Evolutionary conservation across 192 early-diverging fungal genomes (phyloP), one percentile per base, ranked within the genome.

Genomic region (Backusella psychrophila): DNA sequence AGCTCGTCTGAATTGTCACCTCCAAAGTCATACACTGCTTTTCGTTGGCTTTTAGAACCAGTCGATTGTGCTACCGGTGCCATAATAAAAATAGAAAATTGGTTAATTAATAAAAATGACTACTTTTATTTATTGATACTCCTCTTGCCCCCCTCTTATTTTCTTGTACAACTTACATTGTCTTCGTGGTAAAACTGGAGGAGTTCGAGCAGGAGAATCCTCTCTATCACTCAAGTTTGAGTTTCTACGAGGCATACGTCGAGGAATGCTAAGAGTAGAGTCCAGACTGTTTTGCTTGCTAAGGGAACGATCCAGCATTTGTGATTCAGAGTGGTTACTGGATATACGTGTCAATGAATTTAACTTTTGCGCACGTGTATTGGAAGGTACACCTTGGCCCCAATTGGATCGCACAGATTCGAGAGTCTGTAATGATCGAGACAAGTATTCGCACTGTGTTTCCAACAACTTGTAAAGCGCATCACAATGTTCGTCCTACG

Each of bases 1-100:
- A 99, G 88, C 77, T 99, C 97, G 33, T 92, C 94, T 19, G 86
- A 84, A 35, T 87, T 92, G 69, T 92, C 91, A 6, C 91, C 94
- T 67, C 92, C 91, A 84, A 97, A 99, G 63, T 93, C 88, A 86
- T 91, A 99, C 19, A 95, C 69, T 0, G 93, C 92, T 35, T 84
- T 87, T 4, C 91, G 91, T 21, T 71, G 93, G 85, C 75, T 94
- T 92, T 29, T 81, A 86, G 23, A 70, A 75, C 17, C 83, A 17
- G 31, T 38, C 23, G 71, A 53, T 63, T 76, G 74, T 41, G 74
- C 74, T 75, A 75, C 26, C n/a, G 14, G 70, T 63, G 35, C 29
- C 70, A 67, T 9, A 21, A 53, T 53, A 26, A 75, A 75, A 69
- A 36, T 69, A 69, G 21, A 23, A 69, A 44, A 29, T 71, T 63